These are phyloP conservation scores for Cystobasidium pallidum DNA, from an alignment of 1,284 basidiomycete species.

Conservation along the genomic window DNA sequence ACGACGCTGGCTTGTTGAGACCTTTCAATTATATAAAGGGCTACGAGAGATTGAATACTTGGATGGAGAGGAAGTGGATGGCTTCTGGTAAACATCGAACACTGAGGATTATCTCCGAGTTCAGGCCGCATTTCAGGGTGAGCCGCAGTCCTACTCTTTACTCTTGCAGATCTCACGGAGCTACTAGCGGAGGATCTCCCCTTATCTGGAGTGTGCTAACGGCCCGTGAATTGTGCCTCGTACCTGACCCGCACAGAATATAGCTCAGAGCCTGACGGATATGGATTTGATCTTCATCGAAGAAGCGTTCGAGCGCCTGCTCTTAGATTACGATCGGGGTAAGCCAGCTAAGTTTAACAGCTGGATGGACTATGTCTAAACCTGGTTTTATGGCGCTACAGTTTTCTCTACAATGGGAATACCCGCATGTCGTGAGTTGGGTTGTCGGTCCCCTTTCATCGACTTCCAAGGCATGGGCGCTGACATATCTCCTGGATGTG, in stretches of 20 bases:
- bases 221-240: not conserved
- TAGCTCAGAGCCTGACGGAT: conserved; percentile 86
- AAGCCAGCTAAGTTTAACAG: conserved; percentile 31
- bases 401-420: conserved; percentile 76
- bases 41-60: conserved; percentile 81
- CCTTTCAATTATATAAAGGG: conserved; percentile 97
- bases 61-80: conserved; percentile 92
- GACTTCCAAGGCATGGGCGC: too few relatives aligned
- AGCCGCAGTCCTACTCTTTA: conserved; percentile 29
- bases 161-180: not conserved
- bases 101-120: conserved; percentile 80
- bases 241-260: conserved; percentile 62
- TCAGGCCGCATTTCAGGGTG: conserved; percentile 90
- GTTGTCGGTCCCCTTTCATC: too few relatives aligned
- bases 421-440: conserved; percentile 74
- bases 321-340: conserved; percentile 91
- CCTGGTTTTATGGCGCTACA: conserved; percentile 3
- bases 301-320: conserved; percentile 91
- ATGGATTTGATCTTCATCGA: conserved; percentile 98
- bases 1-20: conserved; percentile 90
- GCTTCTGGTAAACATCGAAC: conserved; percentile 83
- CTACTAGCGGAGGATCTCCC: not conserved
- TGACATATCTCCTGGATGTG: not conserved
- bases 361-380: not conserved
- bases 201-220: not conserved